phyloP scores from a whole-genome alignment of 352 stramenopile genomes.

The Phytophthora lateralis region DNA sequence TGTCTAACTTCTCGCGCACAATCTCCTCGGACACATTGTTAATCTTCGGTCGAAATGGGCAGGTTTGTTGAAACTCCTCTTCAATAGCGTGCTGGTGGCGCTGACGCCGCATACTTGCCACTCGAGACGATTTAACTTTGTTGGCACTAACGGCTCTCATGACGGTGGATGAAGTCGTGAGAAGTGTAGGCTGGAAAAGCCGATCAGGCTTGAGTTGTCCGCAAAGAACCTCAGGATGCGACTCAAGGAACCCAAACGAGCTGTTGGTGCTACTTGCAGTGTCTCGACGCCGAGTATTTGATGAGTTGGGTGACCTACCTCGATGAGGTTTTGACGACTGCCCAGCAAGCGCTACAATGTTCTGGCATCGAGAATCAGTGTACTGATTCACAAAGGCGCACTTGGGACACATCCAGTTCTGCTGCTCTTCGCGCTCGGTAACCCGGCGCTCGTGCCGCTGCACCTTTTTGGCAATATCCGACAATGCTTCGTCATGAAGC shows the following conservation, averaged over 20 bases:
- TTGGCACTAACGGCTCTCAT: constrained; percentile 40
- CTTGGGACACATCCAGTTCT: constrained; percentile 84
- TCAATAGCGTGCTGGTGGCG: constrained; percentile 62
- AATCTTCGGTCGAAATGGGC: constrained; percentile 76
- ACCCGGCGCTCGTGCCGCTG: constrained; percentile 48
- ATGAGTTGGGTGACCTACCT: constrained; percentile 11
- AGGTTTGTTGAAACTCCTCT: constrained; percentile 67
- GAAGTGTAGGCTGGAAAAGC: constrained; percentile 73
- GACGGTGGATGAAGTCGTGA: constrained; percentile 38
- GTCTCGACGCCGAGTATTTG: constrained; percentile 16
- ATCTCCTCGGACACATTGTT: constrained; percentile 77
- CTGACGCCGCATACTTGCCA: constrained; percentile 47
- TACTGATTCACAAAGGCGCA: constrained; percentile 71
- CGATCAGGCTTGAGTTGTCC: constrained; percentile 59
- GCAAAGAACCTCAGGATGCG: constrained; percentile 45
- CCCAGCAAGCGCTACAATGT: constrained; percentile 38
- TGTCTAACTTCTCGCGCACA: constrained; percentile 69
- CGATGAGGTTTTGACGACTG: constrained; percentile 15
- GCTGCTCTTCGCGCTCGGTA: constrained; percentile 48
- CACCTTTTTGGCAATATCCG: constrained; percentile 69
- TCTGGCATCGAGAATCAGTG: constrained; percentile 63
- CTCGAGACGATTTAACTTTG: constrained; percentile 47
- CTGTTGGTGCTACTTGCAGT: constrained; percentile 31
- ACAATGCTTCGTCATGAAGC: constrained; percentile 73
- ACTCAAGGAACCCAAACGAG: constrained; percentile 25